Conservation (phyloP, 1,139 yeast genomes). For the Geotrichum aggregatum region DNA sequence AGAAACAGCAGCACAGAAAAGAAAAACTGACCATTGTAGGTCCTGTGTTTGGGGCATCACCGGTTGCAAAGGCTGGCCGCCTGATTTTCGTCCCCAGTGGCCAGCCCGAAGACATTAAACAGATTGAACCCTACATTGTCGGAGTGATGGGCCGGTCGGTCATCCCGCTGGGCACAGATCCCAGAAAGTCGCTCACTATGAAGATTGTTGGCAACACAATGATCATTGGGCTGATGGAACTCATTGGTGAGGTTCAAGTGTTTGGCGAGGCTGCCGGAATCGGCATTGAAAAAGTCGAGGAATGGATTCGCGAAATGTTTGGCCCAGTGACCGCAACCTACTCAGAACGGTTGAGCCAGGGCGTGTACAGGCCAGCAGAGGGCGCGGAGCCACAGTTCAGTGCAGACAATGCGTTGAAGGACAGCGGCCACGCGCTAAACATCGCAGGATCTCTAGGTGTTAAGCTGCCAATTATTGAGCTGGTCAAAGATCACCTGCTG, state of each 20-base stretch:
- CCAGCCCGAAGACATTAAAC: conserved; percentile 25
- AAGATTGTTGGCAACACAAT: conserved; percentile 35
- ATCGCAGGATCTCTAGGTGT: conserved; percentile 28
- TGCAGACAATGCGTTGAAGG: conserved; percentile 32
- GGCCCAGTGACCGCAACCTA: conserved; percentile 26
- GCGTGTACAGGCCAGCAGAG: conserved; percentile 26
- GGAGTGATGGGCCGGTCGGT: conserved; percentile 31
- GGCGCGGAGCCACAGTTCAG: conserved; percentile 30
- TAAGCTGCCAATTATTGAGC: conserved; percentile 28
- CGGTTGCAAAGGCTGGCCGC: conserved; percentile 31
- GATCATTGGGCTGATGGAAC: conserved; percentile 33
- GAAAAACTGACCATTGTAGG: neutral
- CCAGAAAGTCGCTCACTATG: conserved; percentile 29
- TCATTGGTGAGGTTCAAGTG: conserved; percentile 31
- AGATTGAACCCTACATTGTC: conserved; percentile 27
- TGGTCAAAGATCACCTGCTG: conserved; percentile 24
- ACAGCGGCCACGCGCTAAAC: conserved; percentile 28
- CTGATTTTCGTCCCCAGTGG: conserved; percentile 34
- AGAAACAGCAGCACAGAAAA: neutral
- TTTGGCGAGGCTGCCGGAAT: conserved; percentile 33
- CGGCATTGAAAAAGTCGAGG: conserved; percentile 24
- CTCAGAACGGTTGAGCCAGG: conserved; percentile 14
- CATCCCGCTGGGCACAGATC: conserved; percentile 31
- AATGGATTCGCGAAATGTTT: conserved; percentile 26
- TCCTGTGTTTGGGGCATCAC: conserved; percentile 37